These are phyloP conservation scores for Xylaria sp. DNA, from an alignment of 2,329 filamentous ascomycete species.

Conservation along the genomic window DNA sequence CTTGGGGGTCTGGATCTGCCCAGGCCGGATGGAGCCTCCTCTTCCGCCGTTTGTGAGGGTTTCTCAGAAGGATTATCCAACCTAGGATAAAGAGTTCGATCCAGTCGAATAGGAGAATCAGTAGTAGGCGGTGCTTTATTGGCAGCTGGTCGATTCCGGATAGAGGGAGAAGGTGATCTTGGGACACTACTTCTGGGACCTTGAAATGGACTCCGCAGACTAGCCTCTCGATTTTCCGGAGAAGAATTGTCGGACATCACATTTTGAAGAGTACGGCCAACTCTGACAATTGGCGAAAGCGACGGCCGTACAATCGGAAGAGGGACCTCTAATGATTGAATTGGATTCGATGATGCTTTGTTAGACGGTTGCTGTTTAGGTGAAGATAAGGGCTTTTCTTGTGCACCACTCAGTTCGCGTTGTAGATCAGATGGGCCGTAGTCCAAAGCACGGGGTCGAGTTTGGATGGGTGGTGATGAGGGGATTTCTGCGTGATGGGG, in stretches of 20 bases:
- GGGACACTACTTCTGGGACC: conserved; percentile 30
- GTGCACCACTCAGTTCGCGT: conserved; percentile 22
- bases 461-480: conserved; percentile 34
- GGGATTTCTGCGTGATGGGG: conserved; percentile 27
- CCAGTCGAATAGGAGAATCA: conserved; percentile 16
- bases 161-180: conserved; percentile 25
- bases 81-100: conserved; percentile 21
- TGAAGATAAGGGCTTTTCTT: conserved; percentile 21
- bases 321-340: conserved; percentile 24
- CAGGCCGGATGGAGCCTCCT: conserved; percentile 20
- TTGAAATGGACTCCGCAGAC: conserved; percentile 53
- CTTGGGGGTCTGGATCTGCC: conserved; percentile 15
- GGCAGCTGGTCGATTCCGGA: conserved; percentile 11
- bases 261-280: conserved; percentile 50
- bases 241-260: conserved; percentile 56
- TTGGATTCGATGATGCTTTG: conserved; percentile 18
- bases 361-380: conserved; percentile 20
- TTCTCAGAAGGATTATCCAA: conserved; percentile 16
- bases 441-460: conserved; percentile 25
- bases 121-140: conserved; percentile 18
- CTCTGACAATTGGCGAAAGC: conserved; percentile 55
- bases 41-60: conserved; percentile 14
- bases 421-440: conserved; percentile 22
- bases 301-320: conserved; percentile 23
- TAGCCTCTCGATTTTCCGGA: conserved; percentile 45